Evolutionary conservation across 2,329 filamentous ascomycete species (phyloP), one percentile per base, ranked within the genome.

Genomic region (Neonectria punicea): DNA sequence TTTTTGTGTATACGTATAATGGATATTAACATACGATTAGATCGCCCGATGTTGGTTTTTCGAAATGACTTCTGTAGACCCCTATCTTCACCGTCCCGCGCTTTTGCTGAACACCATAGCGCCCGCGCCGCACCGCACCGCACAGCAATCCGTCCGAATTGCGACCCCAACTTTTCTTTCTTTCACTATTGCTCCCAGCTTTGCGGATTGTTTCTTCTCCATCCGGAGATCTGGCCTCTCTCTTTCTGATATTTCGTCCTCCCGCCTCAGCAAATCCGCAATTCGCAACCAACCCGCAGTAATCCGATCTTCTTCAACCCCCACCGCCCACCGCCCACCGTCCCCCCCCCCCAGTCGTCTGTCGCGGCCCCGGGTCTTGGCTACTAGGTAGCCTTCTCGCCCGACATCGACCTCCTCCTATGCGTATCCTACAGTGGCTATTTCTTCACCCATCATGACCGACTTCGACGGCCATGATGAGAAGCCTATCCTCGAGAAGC

Each of bases 381-480:
- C 49, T n/a, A 25, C 25, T 6, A 25, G 25, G 25, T 25, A 22
- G 30, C 30, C 7, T 30, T 34, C 28, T 5, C 28, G 28, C 47
- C 8, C 30, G n/a, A 43, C 49, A 34, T 18, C 47, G 28, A 46
- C 22, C 43, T 46, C 28, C 9, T 18, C 49, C n/a, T 51, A 51
- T 51, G 49, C 49, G 49, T 34, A 22, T 51, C 49, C 30, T 34
- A 34, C 28, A 18, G 49, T 20, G 28, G 49, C 49, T 30, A 18
- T 32, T 32, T 28, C n/a, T 16, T 7, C 14, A n/a, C 46, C 22
- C 34, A 63, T 47, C 22, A 63, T 63, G 61, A 28, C 61, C 44
- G 34, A 63, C 22, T 36, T 58, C 10, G 39, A 47, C 34, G 53
- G 36, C 34, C 49, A 54, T 54, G 55, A 58, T 32, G 16, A 36